Base-by-base conservation (phyloP, 140 eudicot genomes). In the Oenanthe javanica region DNA sequence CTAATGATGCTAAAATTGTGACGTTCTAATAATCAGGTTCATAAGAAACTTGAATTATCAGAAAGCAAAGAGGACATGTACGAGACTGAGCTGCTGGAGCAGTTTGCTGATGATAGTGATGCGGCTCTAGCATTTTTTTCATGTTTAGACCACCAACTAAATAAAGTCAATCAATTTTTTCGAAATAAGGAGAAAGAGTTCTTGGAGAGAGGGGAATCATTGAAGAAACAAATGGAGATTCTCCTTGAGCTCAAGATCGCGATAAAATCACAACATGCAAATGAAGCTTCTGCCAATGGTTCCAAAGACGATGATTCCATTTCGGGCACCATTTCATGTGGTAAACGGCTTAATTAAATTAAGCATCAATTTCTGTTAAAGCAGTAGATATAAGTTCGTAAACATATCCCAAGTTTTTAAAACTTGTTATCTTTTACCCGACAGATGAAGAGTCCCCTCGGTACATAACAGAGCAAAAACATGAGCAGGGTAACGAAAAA, bases 81-180 rank as follows among this genome's bases (percentile, higher is more conserved):
- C 78, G 92, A 92, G 82, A 92, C 99, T 5, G 96, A 95, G 85
- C 77, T 95, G 88, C 82, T 90, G 18, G 97, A 95, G 84, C 89
- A 92, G 66, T 85, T 95, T 82, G 72, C 21, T 66, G 89, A 84
- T 64, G 92, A 86, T 55, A 80, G 84, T 55, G 96, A 95, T 77
- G 95, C 92, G 23, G 90, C 92, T 38, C 76, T 72, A 52, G 92
- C 89, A 74, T 92, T 92, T 78, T 95, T 95, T n/a, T 80, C 93
- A 0, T 88, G 86, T 81, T 87, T 95, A 85, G 99, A 95, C 79
- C 92, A 52, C 25, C 97, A 95, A 79, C 97, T 95, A 79, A 95
- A 95, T 85, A 95, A 95, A 80, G 99, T 95, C 84, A 95, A 95
- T 48, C 95, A 89, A 18, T 95, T 95, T 76, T 95, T 86, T 67